Base-by-base conservation (phyloP, 805 yeast genomes). In the Brettanomyces nanus region DNA sequence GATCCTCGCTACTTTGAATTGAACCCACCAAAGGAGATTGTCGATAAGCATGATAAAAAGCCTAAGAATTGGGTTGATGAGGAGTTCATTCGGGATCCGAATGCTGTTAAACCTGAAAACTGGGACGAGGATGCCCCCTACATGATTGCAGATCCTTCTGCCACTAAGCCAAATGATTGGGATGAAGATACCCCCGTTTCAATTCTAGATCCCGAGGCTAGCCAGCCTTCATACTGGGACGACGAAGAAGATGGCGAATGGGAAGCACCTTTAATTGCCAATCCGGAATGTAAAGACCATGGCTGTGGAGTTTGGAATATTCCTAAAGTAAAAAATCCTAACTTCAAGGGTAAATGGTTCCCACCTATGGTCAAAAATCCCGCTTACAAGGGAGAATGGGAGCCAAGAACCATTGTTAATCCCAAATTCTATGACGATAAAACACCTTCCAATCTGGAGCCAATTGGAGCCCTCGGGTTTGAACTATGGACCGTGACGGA, bases 231-330 rank as follows among this genome's bases (percentile, higher is more conserved):
- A 32, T 80, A 72, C 52, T 87, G 96, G 96, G 84, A 84, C 53
- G 95, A 85, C 30, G 89, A 80, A 47, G 89, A 82, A 54, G 95
- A 86, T 54, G 96, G 95, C 4, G 79, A 70, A 51, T 89, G 94
- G 94, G 51, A 65, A 31, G 80, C 87, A 3, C 87, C 90, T 19
- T 58, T 66, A 34, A 66, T 86, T 33, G 64, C 63, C 32, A 87
- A 87, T 56, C 95, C 96, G 9, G 75, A 65, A 41, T 87, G 97
- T 60, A 66, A 62, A 22, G 49, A 53, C 11, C 71, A 67, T 37
- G 94, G 95, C 5, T 87, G 97, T 60, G 96, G 96, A 31, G 62
- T 68, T 44, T 89, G 95, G 95, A 59, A 58, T 35, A 71, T 85
- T 5, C 90, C 86, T 27, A 41, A 63, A 46, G 65, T 85, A 39